Evolutionary conservation across 768 basidiomycete species (phyloP), one percentile per base, ranked within the genome.

Genomic region (Epithele typhae): DNA sequence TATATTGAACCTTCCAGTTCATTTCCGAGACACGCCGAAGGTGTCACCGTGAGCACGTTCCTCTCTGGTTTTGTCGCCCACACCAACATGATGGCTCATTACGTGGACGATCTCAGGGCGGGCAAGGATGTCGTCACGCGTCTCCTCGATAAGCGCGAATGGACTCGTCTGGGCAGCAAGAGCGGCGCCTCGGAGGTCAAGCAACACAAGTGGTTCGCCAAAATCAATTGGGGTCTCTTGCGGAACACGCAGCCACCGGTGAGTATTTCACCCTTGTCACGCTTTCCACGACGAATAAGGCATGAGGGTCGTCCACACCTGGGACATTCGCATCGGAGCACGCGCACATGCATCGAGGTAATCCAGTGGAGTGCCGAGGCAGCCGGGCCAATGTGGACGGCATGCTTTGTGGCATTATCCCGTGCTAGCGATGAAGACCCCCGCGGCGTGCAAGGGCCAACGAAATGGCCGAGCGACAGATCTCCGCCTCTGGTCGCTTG

Each of bases 151-250:
- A 99, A 99, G 72, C 83, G 87, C 57, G 96, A 99, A 67, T 73
- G 78, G 61, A 84, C 79, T 46, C 78, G 96, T 51, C 66, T 98
- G 30, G 96, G 96, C 37, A 92, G 91, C 66, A 84, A 79, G 68
- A 92, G 84, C 56, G 96, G 96, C 22, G 96, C 96, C 46, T 95
- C 92, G 62, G 96, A 99, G 68, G 93, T 99, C 59, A 99, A 98
- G 72, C 85, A 89, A 48, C 96, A 98, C 77, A 93, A 91, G 64
- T 99, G 96, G 96, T 99, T 99, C 72, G 71, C 74, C 23, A 92
- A 92, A 59, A 83, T 95, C 62, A 94, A 92, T 69, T 99, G 95
- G 96, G 96, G 95, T 19, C 73, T 99, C 46, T 69, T 99, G 63
- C 78, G 96, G 57, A 87, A 98, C 67, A 85, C 81, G 56, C 83